These are phyloP conservation scores for Auriscalpium orientale DNA, from an alignment of 768 basidiomycete species.

Conservation along the genomic window DNA sequence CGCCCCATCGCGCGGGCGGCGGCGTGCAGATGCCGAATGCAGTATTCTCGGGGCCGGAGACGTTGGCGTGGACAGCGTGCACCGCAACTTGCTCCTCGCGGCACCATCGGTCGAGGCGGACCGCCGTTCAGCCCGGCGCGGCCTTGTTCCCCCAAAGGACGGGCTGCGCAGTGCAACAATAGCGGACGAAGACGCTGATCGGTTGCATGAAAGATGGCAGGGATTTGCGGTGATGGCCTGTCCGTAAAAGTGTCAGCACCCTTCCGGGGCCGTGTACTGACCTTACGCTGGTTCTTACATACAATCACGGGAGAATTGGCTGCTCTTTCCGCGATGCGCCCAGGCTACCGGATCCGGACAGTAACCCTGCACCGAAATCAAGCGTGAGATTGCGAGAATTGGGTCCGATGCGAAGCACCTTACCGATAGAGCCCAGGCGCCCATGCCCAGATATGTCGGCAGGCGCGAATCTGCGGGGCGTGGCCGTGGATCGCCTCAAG, in stretches of 20 bases:
- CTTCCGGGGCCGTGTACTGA: not conserved
- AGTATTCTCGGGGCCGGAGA: not conserved
- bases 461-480: not conserved
- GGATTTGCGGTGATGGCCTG: not conserved
- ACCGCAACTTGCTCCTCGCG: not conserved
- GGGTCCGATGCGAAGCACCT: not conserved
- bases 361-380: not conserved
- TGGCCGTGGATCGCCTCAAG: not conserved
- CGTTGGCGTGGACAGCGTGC: not conserved
- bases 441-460: not conserved
- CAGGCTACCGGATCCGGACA: not conserved
- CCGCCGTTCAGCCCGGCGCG: not conserved
- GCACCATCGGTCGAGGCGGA: not conserved
- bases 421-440: not conserved
- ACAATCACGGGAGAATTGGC: not conserved
- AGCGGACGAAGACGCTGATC: not conserved
- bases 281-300: not conserved
- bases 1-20: not conserved
- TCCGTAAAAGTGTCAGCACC: not conserved
- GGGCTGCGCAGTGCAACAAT: not conserved
- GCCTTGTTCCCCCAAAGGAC: not conserved
- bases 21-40: slow-evolving; percentile 3
- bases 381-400: not conserved
- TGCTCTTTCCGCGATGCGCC: not conserved
- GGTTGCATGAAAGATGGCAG: not conserved